Evolutionary conservation across 1,139 yeast genomes (phyloP), one percentile per base, ranked within the genome.

Genomic region (Meyerozyma carpophila): DNA sequence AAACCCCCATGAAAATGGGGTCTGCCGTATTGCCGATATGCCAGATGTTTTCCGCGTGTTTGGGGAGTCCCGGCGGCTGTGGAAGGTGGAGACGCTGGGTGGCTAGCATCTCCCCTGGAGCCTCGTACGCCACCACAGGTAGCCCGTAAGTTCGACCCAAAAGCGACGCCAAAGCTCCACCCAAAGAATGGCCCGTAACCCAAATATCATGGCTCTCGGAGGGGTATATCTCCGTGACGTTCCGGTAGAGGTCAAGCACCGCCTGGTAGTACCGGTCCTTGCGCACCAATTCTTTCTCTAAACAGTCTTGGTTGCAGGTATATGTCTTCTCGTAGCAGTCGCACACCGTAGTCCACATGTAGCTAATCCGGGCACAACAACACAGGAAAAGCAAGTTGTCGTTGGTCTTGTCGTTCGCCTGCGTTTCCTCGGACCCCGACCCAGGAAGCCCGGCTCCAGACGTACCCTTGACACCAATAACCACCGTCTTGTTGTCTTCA

Each of bases 21-120:
- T 93, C 99, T 0, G 96, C 98, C 1, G 95, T 93, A 60, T 93
- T 93, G 6, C 98, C 98, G 59, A 93, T 68, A 59, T 94, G 97
- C 95, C 96, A 93, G 16, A 94, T 78, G 52, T 89, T 84, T 56
- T 91, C 97, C 63, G 79, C 69, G 57, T 83, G 78, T 14, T 73
- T 66, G 0, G 98, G 95, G 16, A 89, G 62, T 1, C 96, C 96
- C 0, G 98, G 98, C 2, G 97, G 95, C 65, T 78, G 77, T 0
- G 99, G 99, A 45, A 93, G 73, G 65, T 91, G 98, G 39, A 93
- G 70, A 52, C 99, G 74, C 52, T 74, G 75, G 0, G 93, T 77
- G 1, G 99, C 94, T 45, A 94, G 67, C 62, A 81, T 68, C 55
- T 94, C 98, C 2, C 96, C 97, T 0, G 98, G 98, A 0, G 98